These are phyloP conservation scores for Penicillium cinerascens DNA, from an alignment of 495 filamentous ascomycete species.

Conservation along the genomic window DNA sequence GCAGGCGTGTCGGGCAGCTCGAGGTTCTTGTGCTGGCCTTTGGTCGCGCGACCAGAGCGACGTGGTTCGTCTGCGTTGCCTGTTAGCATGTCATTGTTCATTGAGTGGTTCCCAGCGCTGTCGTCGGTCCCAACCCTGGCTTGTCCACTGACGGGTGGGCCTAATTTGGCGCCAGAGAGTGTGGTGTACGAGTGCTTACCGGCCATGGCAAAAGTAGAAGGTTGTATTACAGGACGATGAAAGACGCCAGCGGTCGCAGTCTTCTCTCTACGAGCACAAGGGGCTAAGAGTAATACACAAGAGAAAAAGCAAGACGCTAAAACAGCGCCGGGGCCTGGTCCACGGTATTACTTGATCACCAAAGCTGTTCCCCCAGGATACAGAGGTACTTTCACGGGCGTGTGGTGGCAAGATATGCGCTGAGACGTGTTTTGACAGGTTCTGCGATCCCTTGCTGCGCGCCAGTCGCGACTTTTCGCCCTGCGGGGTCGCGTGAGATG, in stretches of 20 bases:
- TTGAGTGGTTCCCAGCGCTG: background rate
- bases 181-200: constrained; percentile 45
- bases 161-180: constrained; percentile 5
- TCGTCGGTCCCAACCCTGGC: background rate
- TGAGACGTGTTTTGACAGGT: constrained; percentile 12
- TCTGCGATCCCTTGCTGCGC: constrained; percentile 27
- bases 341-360: constrained; percentile 39
- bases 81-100: constrained; percentile 31
- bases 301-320: constrained; percentile 35
- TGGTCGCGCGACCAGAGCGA: constrained; percentile 90
- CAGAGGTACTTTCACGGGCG: constrained; percentile 3
- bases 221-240: constrained; percentile 40
- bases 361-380: constrained; percentile 17
- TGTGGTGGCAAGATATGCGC: constrained; percentile 15
- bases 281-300: constrained; percentile 43
- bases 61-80: constrained; percentile 69
- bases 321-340: constrained; percentile 29
- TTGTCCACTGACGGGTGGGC: constrained; percentile 3
- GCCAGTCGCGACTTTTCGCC: constrained; percentile 27
- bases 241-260: constrained; percentile 27
- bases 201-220: constrained; percentile 36
- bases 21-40: constrained; percentile 89
- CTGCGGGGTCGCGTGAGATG: constrained; percentile 35
- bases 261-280: constrained; percentile 42
- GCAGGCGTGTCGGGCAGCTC: constrained; percentile 60